Percentiles rank a stretch among this genome's conserved stretches.
phyloP scores from a whole-genome alignment of 805 yeast species.

The Candida wancherniae region DNA sequence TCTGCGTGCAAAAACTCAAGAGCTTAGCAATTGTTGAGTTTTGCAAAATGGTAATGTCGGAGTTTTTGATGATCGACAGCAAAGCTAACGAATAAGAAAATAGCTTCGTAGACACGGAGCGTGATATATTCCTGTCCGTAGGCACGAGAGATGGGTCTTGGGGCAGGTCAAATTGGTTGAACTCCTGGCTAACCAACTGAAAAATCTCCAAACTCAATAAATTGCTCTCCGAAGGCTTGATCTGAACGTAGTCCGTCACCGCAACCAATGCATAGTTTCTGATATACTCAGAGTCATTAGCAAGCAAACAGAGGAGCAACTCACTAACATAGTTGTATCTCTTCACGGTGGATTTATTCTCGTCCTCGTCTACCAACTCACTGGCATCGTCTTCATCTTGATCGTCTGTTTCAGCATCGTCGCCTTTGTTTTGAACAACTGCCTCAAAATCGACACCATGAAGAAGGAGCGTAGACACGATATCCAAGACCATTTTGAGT shows the following conservation, averaged over 20 bases:
- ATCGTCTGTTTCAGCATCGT: slow-evolving; percentile 6
- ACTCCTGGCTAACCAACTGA: slow-evolving; percentile 26
- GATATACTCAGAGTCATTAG: slow-evolving; percentile 30
- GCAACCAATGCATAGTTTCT: slow-evolving; percentile 32
- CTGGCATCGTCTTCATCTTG: slow-evolving; percentile 8
- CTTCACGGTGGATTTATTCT: slow-evolving; percentile 14
- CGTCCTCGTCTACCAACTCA: slow-evolving; percentile 19
- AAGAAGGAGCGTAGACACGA: slow-evolving; percentile 30
- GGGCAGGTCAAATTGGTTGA: slow-evolving; percentile 7
- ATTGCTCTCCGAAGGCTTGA: slow-evolving; percentile 33
- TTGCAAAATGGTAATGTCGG: slow-evolving; percentile 31
- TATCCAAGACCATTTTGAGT: slow-evolving; percentile 23
- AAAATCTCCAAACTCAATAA: slow-evolving; percentile 30
- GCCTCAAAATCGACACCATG: slow-evolving; percentile 33
- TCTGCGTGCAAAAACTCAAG: slow-evolving; percentile 43
- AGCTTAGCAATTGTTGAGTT: slow-evolving; percentile 38
- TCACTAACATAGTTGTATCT: slow-evolving; percentile 26
- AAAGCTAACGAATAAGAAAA: slow-evolving; percentile 33
- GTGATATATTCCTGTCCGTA: slow-evolving; percentile 19
- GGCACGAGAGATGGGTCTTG: slow-evolving; percentile 4
- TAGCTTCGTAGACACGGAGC: slow-evolving; percentile 19
- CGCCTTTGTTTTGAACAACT: slow-evolving; percentile 11
- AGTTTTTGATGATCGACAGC: slow-evolving; percentile 32
- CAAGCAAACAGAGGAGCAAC: slow-evolving; percentile 26
- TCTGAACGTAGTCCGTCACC: slow-evolving; percentile 25